Conservation (phyloP, 208 protist species). For the Tetramitus jugosus region DNA sequence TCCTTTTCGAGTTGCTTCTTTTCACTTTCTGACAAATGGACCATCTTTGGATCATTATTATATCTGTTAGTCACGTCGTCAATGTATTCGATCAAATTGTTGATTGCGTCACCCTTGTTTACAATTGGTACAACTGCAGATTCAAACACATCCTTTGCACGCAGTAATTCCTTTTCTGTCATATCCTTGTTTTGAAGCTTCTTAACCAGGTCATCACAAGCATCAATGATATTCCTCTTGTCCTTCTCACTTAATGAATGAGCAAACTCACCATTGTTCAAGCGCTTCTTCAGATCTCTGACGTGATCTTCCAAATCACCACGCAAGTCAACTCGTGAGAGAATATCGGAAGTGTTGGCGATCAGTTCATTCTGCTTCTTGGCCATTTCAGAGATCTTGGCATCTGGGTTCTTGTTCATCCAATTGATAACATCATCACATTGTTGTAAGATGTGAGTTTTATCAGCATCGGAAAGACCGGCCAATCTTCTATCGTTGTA, state of each 20-base stretch:
- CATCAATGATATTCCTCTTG: no score
- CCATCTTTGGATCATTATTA: neutral
- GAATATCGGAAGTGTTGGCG: neutral
- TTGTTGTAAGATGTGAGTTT: no score
- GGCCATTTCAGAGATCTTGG: neutral
- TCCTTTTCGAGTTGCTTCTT: neutral
- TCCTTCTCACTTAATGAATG: neutral
- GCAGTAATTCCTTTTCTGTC: no score
- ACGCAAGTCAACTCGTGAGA: neutral
- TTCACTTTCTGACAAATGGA: neutral
- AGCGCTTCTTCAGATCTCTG: neutral
- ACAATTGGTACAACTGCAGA: conserved; percentile 62
- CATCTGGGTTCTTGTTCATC: neutral
- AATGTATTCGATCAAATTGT: neutral
- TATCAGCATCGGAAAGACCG: neutral
- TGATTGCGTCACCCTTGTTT: neutral
- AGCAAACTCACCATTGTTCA: neutral
- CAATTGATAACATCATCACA: neutral
- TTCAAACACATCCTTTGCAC: conserved; percentile 76
- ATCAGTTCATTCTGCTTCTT: neutral
- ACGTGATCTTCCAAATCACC: neutral
- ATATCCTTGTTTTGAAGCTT: no score
- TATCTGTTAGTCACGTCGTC: neutral
- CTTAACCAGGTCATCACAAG: conserved; percentile 63
- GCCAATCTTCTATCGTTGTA: neutral